phyloP scores from a whole-genome alignment of 768 basidiomycete genomes.

The Cantharellus anzutake region DNA sequence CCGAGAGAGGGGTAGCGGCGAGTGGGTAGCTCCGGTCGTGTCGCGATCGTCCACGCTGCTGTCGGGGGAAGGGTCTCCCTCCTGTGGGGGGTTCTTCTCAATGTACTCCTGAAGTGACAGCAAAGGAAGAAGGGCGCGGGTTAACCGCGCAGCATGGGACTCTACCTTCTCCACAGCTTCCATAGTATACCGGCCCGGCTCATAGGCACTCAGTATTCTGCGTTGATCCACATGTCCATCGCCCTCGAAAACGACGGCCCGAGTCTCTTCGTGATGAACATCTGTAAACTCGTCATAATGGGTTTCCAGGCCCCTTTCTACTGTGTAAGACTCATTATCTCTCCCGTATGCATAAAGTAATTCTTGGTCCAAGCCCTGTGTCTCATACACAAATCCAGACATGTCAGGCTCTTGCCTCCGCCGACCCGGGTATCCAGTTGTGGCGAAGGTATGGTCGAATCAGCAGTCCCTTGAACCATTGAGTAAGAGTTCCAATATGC shows the following conservation, averaged over 20 bases:
- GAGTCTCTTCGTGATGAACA: background rate
- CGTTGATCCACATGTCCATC: background rate
- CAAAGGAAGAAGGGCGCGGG: background rate
- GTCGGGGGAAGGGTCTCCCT: too few species aligned
- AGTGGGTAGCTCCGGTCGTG: too few species aligned
- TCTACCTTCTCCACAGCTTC: background rate
- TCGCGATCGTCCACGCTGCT: too few species aligned
- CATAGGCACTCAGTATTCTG: background rate
- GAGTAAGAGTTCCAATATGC: constrained; percentile 7
- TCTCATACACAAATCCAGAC: too few species aligned
- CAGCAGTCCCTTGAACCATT: constrained; percentile 8
- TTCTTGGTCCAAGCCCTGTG: background rate
- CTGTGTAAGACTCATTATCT: too few species aligned
- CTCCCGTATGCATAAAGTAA: too few species aligned
- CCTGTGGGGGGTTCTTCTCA: background rate
- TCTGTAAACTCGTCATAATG: background rate
- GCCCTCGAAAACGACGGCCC: background rate
- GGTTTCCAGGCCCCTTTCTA: background rate
- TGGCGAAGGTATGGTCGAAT: constrained; percentile 8
- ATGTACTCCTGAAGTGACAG: background rate
- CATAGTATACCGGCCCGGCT: background rate
- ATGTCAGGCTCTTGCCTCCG: too few species aligned
- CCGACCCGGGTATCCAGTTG: background rate
- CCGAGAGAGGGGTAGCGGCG: too few species aligned
- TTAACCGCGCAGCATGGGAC: background rate